Evolutionary conservation across 257 asterid species (phyloP).

Genomic region (Forsythia viridissima): DNA sequence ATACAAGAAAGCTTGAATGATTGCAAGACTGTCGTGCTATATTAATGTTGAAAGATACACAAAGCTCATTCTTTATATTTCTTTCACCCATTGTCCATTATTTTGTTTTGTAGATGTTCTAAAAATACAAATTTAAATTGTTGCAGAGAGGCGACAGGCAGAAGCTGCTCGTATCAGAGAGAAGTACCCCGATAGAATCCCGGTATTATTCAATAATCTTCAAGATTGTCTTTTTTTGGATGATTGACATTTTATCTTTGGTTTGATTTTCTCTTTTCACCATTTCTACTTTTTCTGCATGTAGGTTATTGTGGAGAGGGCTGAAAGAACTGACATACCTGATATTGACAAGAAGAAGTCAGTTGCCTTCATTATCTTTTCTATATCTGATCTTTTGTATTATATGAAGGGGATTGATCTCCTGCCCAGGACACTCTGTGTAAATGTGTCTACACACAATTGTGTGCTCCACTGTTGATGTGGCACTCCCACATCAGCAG

Average conservation of each 20-base stretch:
- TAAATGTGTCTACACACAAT: too few relatives aligned
- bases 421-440: too few relatives aligned
- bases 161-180: constrained; percentile 97
- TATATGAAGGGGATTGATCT: background rate
- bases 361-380: constrained; percentile 25
- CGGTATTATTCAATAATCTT: constrained; percentile 40
- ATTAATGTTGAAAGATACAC: background rate
- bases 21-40: background rate
- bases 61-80: background rate
- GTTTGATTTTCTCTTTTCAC: background rate
- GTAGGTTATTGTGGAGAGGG: constrained; percentile 91
- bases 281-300: constrained; percentile 18
- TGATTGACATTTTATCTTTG: background rate
- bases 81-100: background rate
- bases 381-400: background rate
- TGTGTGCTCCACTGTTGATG: too few relatives aligned
- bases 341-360: constrained; percentile 96
- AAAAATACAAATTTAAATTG: background rate
- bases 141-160: constrained; percentile 89
- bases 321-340: constrained; percentile 91
- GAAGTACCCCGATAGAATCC: constrained; percentile 97
- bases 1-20: background rate
- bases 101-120: background rate
- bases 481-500: too few relatives aligned
- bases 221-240: background rate